Percentiles rank a stretch among this genome's conserved stretches.
Evolutionary conservation across 2,329 filamentous ascomycete genomes (phyloP).

Genomic region (Torrubiellomyces zombiae): DNA sequence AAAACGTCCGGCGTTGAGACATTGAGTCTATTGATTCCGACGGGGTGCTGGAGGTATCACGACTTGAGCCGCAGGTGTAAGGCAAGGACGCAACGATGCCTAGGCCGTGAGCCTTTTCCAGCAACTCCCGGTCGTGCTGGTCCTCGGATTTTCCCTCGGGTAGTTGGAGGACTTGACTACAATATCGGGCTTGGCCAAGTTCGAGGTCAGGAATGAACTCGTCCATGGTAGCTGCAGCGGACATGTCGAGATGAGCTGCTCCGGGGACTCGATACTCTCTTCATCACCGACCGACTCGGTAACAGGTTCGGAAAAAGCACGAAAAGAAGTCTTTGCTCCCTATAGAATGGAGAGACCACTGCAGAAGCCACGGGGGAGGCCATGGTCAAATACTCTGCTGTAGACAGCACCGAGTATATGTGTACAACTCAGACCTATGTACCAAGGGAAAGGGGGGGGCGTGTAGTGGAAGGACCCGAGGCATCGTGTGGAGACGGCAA

Average conservation of each 20-base stretch:
- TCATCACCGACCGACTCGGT: too few species aligned
- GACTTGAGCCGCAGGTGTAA: slow-evolving; percentile 13
- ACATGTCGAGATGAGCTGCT: too few species aligned
- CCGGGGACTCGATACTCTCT: too few species aligned
- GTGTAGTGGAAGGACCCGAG: too few species aligned
- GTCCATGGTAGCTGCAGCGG: slow-evolving; percentile 4
- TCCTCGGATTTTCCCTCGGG: slow-evolving; percentile 18
- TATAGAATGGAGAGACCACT: too few species aligned
- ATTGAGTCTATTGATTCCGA: slow-evolving; percentile 24
- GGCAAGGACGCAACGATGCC: slow-evolving; percentile 15
- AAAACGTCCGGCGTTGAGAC: slow-evolving; percentile 26
- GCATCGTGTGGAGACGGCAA: too few species aligned
- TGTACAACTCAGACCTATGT: too few species aligned
- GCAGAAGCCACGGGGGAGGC: neutral
- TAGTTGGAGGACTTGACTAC: slow-evolving; percentile 21
- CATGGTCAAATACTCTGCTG: neutral
- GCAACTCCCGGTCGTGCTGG: slow-evolving; percentile 20
- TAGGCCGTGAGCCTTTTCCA: slow-evolving; percentile 17
- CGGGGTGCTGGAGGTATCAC: slow-evolving; percentile 21
- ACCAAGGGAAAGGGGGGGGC: too few species aligned
- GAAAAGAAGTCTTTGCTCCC: too few species aligned
- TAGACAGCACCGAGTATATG: too few species aligned
- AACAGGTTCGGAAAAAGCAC: too few species aligned
- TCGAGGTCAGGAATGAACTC: slow-evolving; percentile 14
- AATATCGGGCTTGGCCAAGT: slow-evolving; percentile 22